Percentiles rank a stretch among this genome's conserved stretches.
These are phyloP conservation scores for Eucalyptus regnans DNA, from an alignment of 345 rosid genomes.

Conservation along the genomic window DNA sequence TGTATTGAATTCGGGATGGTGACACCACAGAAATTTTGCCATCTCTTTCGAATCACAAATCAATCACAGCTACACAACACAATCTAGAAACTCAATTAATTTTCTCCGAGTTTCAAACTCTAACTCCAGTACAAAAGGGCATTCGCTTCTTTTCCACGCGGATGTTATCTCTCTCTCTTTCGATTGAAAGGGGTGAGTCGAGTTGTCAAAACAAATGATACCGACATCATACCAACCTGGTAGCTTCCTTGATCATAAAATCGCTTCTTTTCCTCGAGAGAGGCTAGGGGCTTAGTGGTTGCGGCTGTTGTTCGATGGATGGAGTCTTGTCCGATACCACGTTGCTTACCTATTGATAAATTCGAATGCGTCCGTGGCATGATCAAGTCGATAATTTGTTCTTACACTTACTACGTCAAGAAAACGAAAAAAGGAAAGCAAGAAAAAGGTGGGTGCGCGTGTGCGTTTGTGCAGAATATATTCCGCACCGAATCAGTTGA, in stretches of 20 bases:
- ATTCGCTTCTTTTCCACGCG: neutral
- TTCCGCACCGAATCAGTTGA: neutral
- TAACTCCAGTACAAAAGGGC: neutral
- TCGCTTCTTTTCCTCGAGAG: neutral
- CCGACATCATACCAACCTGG: neutral
- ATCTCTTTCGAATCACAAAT: too few species aligned
- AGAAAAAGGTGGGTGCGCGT: neutral
- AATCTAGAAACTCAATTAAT: neutral
- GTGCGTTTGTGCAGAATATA: neutral
- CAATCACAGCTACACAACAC: neutral
- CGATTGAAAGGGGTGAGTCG: neutral
- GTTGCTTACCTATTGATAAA: neutral
- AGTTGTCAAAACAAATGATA: neutral
- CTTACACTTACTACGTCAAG: neutral
- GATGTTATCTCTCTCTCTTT: neutral
- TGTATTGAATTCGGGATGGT: neutral
- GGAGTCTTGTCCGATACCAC: neutral
- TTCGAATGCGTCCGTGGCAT: neutral
- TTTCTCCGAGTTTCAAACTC: neutral
- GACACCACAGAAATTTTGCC: neutral
- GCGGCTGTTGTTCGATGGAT: neutral
- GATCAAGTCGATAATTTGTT: neutral
- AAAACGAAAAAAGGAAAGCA: neutral
- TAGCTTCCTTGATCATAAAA: neutral
- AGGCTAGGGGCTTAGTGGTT: neutral